These are phyloP conservation scores for Spiraea crenata DNA, from an alignment of 331 rosid genomes.

Conservation along the genomic window DNA sequence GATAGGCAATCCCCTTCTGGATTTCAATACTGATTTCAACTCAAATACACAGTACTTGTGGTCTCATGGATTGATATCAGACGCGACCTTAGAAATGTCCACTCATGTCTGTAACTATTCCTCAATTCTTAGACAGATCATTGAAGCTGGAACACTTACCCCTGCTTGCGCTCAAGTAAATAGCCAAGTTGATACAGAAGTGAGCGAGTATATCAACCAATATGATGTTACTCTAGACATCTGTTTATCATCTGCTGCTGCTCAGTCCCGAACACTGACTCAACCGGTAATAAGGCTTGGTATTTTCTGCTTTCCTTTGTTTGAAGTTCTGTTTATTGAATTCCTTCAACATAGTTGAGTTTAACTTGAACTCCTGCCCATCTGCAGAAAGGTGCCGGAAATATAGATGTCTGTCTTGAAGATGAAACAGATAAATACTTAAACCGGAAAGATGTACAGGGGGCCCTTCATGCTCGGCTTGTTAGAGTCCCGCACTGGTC, in stretches of 20 bases:
- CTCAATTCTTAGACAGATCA: constrained; percentile 21
- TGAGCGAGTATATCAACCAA: constrained; percentile 3
- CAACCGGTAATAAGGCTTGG: constrained; percentile 19
- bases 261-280: constrained; percentile 22
- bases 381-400: constrained; percentile 19
- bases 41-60: constrained; percentile 36
- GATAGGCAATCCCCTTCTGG: constrained; percentile 52
- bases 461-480: constrained; percentile 45
- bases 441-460: constrained; percentile 46
- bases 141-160: constrained; percentile 5
- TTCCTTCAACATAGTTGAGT: neutral
- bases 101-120: constrained; percentile 36
- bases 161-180: constrained; percentile 21
- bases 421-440: constrained; percentile 29
- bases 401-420: constrained; percentile 39
- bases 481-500: constrained; percentile 36
- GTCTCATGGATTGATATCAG: constrained; percentile 51
- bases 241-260: constrained; percentile 20
- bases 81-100: constrained; percentile 23
- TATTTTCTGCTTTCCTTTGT: neutral
- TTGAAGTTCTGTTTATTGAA: neutral
- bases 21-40: constrained; percentile 41
- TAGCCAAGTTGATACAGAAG: constrained; percentile 7
- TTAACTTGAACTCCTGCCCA: neutral
- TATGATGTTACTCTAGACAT: constrained; percentile 34